Conservation (phyloP, 345 rosid genomes). For the Hibiscus trionum region DNA sequence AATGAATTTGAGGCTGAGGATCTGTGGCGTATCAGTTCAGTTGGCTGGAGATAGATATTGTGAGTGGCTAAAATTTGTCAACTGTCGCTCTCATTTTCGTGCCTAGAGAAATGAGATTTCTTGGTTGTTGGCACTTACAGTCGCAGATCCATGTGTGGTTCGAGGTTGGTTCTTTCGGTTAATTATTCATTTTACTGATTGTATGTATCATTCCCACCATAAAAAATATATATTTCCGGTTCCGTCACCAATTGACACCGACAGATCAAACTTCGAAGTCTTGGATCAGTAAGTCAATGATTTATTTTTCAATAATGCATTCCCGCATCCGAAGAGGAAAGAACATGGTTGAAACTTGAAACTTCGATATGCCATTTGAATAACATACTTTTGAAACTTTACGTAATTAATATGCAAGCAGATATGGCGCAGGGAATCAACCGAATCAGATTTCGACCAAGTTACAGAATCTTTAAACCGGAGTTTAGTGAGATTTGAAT, state of each 20-base stretch:
- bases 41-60: constrained; percentile 8
- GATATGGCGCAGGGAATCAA: neutral
- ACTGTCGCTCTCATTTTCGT: constrained; percentile 1
- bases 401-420: neutral
- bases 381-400: neutral
- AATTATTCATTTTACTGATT: too few species aligned
- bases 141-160: too few species aligned
- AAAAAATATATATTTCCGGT: too few species aligned
- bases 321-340: neutral
- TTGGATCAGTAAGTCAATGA: too few species aligned
- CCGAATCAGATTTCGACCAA: neutral
- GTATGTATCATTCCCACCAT: too few species aligned
- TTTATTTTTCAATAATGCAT: neutral
- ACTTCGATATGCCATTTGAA: neutral
- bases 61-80: neutral
- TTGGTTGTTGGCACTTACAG: neutral
- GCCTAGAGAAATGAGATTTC: constrained; percentile 1
- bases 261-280: too few species aligned
- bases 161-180: too few species aligned
- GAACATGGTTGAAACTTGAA: neutral
- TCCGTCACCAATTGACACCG: too few species aligned
- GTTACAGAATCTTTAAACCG: neutral
- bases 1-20: constrained; percentile 24
- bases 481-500: too few species aligned
- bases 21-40: constrained; percentile 16